Base-by-base conservation (phyloP, 352 stramenopile species). In the Pythium aristosporum region DNA sequence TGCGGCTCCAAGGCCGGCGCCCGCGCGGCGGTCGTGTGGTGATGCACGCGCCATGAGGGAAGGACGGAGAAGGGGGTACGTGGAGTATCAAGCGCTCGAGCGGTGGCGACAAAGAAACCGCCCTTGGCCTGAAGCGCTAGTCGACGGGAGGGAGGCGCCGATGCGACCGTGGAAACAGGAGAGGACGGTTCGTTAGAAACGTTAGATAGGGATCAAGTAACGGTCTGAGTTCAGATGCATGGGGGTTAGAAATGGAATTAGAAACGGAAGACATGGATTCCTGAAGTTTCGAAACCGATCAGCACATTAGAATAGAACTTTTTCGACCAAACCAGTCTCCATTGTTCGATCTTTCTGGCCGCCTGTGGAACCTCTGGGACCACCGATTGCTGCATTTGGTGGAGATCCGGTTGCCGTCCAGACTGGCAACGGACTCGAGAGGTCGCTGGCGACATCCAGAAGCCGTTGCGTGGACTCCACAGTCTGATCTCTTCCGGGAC, bases 281-380 rank as follows among this genome's bases (percentile, higher is more conserved):
- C 52, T 58, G 52, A 58, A 58, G 52, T 58, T 49, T 48, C 20
- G 52, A 58, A 58, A 58, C 52, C 6, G 48, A 13, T n/a, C 1
- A 5, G n/a, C n/a, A n/a, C n/a, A n/a, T n/a, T n/a, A n/a, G n/a
- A n/a, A n/a, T n/a, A 30, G 25, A 30, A 30, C 25, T 30, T 30
- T 30, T 30, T 30, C 25, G 25, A 30, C 3, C 25, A 30, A 30
- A 30, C 25, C 25, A 30, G 25, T 30, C 25, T 30, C 25, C 25
- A 5, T 30, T 2, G 25, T 30, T 30, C 25, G 25, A 30, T 30
- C 25, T 30, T 30, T 30, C 25, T 30, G 3, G 25, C 3, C 25
- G 25, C 3, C 25, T 5, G 25, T 30, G 25, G 25, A 30, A 30
- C 25, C 25, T 30, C 25, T n/a, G n/a, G n/a, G n/a, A n/a, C n/a